Base-by-base conservation (phyloP, 148 eudicot genomes). In the Nyssa sinensis region DNA sequence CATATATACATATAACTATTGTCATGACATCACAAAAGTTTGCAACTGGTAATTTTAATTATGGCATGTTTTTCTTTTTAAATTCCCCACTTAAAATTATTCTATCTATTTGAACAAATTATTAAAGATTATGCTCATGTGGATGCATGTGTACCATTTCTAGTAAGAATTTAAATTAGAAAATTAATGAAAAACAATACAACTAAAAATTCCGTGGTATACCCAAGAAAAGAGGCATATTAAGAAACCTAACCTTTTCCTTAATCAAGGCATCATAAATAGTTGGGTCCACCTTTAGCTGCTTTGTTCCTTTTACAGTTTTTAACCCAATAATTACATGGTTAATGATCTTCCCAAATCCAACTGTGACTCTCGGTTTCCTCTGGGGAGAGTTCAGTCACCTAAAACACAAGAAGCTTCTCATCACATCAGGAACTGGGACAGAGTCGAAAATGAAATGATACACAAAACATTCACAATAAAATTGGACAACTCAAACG, bases 371-470 rank as follows among this genome's bases (percentile, higher is more conserved):
- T 96, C 75, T 96, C 99, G n/a, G 91, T 86, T 84, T 96, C 99
- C 84, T 96, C 98, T 5, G 99, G 99, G 70, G 99, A 92, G 64
- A 96, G 93, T 75, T 93, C 99, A 66, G 99, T 96, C 76, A 96
- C 99, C 99, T 95, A 71, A 69, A 80, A 61, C 14, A 69, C 16
- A 77, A 67, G 7, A 24, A 72, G 27, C 16, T 4, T 23, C n/a
- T n/a, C n/a, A n/a, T n/a, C n/a, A n/a, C n/a, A n/a, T n/a, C n/a
- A 59, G 16, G 19, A 62, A 55, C 59, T 55, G 59, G 12, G 59
- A n/a, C 59, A 53, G 23, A 53, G 1, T 53, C 13, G 3, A 53
- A 53, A n/a, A 53, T 41, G 9, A 41, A 7, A n/a, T n/a, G n/a
- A n/a, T n/a, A n/a, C n/a, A n/a, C n/a, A n/a, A n/a, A n/a, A n/a